Conservation (phyloP, 805 yeast species). For the Wickerhamomyces mucosus region DNA sequence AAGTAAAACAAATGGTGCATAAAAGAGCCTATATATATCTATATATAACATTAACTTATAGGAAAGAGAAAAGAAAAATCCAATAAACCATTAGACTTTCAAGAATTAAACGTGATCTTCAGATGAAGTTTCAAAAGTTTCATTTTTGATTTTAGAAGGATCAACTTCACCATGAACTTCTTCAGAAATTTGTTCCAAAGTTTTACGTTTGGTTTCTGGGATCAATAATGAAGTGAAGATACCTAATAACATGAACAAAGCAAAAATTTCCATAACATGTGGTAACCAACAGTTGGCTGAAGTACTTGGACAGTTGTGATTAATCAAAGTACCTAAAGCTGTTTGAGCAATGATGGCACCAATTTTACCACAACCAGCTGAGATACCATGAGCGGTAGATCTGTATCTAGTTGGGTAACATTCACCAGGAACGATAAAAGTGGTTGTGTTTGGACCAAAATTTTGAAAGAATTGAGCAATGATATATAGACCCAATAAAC, state of each 20-base stretch:
- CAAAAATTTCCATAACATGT: conserved; percentile 90
- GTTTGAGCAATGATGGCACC: conserved; percentile 93
- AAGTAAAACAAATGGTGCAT: background rate
- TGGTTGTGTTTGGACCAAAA: conserved; percentile 90
- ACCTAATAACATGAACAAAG: conserved; percentile 85
- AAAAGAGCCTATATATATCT: background rate
- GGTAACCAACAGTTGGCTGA: conserved; percentile 67
- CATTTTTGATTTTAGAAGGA: conserved; percentile 26
- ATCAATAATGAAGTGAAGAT: conserved; percentile 51
- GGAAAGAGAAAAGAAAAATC: too few relatives aligned
- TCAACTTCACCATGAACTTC: conserved; percentile 75
- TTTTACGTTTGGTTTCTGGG: conserved; percentile 89
- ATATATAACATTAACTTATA: too few relatives aligned
- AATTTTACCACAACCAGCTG: conserved; percentile 86
- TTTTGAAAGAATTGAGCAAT: conserved; percentile 82
- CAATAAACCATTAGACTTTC: background rate
- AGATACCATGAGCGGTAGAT: conserved; percentile 91
- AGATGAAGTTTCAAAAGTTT: conserved; percentile 10
- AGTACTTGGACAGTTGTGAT: conserved; percentile 62
- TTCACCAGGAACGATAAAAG: conserved; percentile 88
- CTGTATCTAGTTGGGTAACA: conserved; percentile 90
- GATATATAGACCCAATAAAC: conserved; percentile 68
- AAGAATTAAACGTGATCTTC: conserved; percentile 12
- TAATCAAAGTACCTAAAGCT: conserved; percentile 72
- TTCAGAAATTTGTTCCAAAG: conserved; percentile 77